Evolutionary conservation across 2,329 filamentous ascomycete genomes (phyloP), one percentile per base, ranked within the genome.

Genomic region (Fusarium illudens): DNA sequence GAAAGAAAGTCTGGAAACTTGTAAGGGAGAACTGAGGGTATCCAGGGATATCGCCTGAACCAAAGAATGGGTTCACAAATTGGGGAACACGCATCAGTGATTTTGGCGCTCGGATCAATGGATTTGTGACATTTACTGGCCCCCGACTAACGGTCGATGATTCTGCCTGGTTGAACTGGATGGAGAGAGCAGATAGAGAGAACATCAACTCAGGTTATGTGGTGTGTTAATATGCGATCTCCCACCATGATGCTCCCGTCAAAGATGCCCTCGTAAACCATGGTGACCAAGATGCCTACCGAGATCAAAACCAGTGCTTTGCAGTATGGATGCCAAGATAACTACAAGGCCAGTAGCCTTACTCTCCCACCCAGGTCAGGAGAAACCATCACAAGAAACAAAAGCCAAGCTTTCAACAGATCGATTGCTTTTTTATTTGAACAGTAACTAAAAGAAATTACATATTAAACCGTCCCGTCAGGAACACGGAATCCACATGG

Each of bases 371-470:
- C 0, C n/a, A 25, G 10, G 5, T 10, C 6, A 17, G 3, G n/a
- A 13, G 15, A 29, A 22, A 3, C 3, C 20, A 15, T 25, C 19
- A 25, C 20, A 2, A 25, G 1, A 25, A 15, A 10, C 37, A 1
- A 6, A 9, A n/a, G 8, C 22, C 22, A 27, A 17, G 4, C 9
- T 44, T 27, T 60, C 13, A 61, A 39, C 49, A 61, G 17, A 27
- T 64, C 1, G 39, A 27, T 33, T 55, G 34, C 62, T 65, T 57
- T 57, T 70, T 70, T 10, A 56, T 53, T 61, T 33, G 13, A 62
- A 59, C 13, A n/a, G 44, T 54, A 37, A 70, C 46, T 60, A 42
- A 60, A 67, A n/a, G 6, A 42, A 53, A 62, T 22, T 65, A 65
- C 62, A 66, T 70, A 46, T 56, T 60, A 66, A 39, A 39, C 34